phyloP scores from a whole-genome alignment of 2,329 filamentous ascomycete species.

The Fusarium floridanum region DNA sequence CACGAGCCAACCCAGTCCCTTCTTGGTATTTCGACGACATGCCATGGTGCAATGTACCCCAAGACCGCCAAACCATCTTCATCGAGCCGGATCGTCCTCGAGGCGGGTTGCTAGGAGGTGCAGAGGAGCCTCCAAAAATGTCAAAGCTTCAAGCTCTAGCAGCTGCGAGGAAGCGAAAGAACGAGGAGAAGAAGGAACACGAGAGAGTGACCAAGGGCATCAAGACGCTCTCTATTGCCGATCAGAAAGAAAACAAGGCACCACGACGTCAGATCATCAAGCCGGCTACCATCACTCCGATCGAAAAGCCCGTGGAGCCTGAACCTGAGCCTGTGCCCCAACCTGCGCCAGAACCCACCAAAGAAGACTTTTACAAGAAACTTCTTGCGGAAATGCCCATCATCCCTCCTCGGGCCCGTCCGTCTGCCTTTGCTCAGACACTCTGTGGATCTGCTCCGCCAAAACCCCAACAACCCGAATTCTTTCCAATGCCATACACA shows the following conservation, averaged over 20 bases:
- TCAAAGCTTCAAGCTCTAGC: slow-evolving; percentile 94
- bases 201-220: slow-evolving; percentile 47
- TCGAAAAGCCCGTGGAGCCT: slow-evolving; percentile 3
- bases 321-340: background rate
- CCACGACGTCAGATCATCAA: slow-evolving; percentile 41
- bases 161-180: slow-evolving; percentile 86
- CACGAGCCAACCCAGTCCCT: slow-evolving; percentile 44
- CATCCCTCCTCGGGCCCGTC: slow-evolving; percentile 44
- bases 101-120: slow-evolving; percentile 83
- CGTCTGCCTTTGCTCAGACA: slow-evolving; percentile 70
- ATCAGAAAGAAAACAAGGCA: slow-evolving; percentile 48
- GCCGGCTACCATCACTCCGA: background rate
- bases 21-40: slow-evolving; percentile 82
- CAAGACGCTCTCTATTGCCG: slow-evolving; percentile 50
- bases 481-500: slow-evolving; percentile 64
- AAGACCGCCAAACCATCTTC: slow-evolving; percentile 74
- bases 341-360: background rate
- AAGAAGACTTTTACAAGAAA: background rate
- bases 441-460: slow-evolving; percentile 61
- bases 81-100: slow-evolving; percentile 67
- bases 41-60: slow-evolving; percentile 84
- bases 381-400: slow-evolving; percentile 10
- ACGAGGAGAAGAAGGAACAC: slow-evolving; percentile 68
- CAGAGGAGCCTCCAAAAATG: slow-evolving; percentile 74
- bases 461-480: slow-evolving; percentile 47